phyloP scores from a whole-genome alignment of 208 protist species.

The Leptomonas seymouri region DNA sequence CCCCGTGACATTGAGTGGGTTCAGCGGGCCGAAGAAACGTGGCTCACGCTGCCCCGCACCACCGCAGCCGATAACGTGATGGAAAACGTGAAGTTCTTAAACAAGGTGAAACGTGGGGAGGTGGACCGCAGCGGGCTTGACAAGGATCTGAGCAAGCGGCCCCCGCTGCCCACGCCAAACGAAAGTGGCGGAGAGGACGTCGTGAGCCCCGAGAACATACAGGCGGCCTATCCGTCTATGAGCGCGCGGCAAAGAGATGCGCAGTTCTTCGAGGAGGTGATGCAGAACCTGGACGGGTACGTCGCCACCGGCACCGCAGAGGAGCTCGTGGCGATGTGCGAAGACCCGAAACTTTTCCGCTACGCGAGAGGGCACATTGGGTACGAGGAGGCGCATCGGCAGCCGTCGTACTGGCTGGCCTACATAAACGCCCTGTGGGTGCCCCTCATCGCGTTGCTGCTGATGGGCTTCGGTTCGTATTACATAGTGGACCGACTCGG shows the following conservation, averaged over 20 bases:
- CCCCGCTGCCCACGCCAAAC: background rate
- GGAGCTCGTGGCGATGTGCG: conserved; percentile 56
- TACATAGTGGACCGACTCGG: conserved; percentile 24
- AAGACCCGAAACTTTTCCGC: conserved; percentile 51
- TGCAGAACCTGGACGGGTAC: conserved; percentile 52
- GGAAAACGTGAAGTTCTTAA: conserved; percentile 58
- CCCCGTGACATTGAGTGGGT: conserved; percentile 1
- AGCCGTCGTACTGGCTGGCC: conserved; percentile 24
- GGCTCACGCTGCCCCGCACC: conserved; percentile 44
- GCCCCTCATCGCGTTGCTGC: conserved; percentile 32
- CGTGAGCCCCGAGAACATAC: conserved; percentile 9
- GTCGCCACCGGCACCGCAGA: conserved; percentile 40
- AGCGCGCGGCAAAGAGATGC: conserved; percentile 35
- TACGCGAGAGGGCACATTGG: conserved; percentile 51
- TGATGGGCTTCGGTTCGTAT: conserved; percentile 32
- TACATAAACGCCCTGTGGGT: conserved; percentile 42
- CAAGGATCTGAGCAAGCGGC: background rate
- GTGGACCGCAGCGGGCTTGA: conserved; percentile 34
- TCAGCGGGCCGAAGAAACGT: conserved; percentile 27
- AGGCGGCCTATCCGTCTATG: conserved; percentile 33
- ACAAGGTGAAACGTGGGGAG: conserved; percentile 37
- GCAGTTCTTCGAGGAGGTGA: conserved; percentile 52
- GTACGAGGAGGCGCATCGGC: conserved; percentile 52
- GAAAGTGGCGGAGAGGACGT: background rate
- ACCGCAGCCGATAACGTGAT: conserved; percentile 54